Evolutionary conservation across 106 monocot genomes (phyloP).

Genomic region (Cymbidium sinense): DNA sequence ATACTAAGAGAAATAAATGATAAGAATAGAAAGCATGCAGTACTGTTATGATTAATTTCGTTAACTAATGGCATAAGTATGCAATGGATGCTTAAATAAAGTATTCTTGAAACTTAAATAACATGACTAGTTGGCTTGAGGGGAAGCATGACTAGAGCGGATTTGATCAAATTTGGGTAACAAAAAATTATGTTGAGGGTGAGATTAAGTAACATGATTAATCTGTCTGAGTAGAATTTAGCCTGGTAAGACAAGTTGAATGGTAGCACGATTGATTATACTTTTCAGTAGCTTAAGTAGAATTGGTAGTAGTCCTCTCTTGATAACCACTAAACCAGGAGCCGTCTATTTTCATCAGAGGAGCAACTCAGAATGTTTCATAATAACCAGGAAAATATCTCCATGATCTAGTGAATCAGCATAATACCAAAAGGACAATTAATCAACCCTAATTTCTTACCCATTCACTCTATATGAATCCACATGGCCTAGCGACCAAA

Average conservation of each 20-base stretch:
- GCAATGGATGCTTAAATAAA: neutral
- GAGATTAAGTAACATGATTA: neutral
- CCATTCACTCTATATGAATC: neutral
- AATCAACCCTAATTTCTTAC: neutral
- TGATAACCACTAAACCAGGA: neutral
- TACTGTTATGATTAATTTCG: neutral
- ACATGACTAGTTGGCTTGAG: neutral
- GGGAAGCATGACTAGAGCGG: neutral
- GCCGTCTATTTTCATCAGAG: too few relatives aligned
- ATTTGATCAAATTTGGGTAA: neutral
- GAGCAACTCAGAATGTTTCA: too few relatives aligned
- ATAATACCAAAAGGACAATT: neutral
- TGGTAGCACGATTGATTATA: neutral
- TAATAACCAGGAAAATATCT: neutral
- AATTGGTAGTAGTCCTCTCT: neutral
- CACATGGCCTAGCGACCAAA: too few relatives aligned
- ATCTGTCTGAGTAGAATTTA: neutral
- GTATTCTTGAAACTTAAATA: neutral
- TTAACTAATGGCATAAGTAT: neutral
- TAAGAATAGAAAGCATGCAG: neutral
- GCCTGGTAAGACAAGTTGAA: neutral
- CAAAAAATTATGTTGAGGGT: neutral
- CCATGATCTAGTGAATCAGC: neutral
- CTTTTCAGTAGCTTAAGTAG: neutral
- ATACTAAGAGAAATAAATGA: neutral